phyloP scores from a whole-genome alignment of 2,329 filamentous ascomycete genomes.

The Rhexocercosporidium sp. region DNA sequence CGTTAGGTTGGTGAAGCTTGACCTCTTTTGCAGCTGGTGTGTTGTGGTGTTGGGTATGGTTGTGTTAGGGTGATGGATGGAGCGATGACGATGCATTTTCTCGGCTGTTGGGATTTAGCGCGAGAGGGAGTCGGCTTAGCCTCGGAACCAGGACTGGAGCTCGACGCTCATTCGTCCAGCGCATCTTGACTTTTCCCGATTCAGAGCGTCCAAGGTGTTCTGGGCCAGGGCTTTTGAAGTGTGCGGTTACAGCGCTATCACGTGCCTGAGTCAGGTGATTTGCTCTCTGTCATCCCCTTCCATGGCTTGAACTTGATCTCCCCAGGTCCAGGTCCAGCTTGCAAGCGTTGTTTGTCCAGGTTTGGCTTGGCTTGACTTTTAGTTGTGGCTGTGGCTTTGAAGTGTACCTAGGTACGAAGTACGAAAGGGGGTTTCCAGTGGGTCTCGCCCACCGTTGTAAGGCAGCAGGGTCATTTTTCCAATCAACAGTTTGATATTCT shows the following conservation, averaged over 20 bases:
- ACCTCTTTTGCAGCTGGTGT: background rate
- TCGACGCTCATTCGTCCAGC: background rate
- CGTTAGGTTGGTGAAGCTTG: constrained; percentile 15
- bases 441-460: no score
- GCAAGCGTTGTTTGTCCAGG: no score
- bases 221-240: background rate
- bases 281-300: no score
- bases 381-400: background rate
- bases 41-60: no score
- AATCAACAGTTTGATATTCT: no score
- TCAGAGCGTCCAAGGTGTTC: background rate
- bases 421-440: no score
- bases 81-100: constrained; percentile 18
- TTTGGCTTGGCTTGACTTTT: no score
- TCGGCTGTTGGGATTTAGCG: constrained; percentile 18
- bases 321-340: no score
- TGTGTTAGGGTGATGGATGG: no score
- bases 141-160: background rate
- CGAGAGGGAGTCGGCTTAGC: background rate
- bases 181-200: background rate
- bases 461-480: no score
- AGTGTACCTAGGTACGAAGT: no score
- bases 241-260: background rate
- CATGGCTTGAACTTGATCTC: no score
- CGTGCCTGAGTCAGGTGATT: background rate